Conservation (phyloP, 768 basidiomycete species). For the Xerocomellus amylosporus region DNA sequence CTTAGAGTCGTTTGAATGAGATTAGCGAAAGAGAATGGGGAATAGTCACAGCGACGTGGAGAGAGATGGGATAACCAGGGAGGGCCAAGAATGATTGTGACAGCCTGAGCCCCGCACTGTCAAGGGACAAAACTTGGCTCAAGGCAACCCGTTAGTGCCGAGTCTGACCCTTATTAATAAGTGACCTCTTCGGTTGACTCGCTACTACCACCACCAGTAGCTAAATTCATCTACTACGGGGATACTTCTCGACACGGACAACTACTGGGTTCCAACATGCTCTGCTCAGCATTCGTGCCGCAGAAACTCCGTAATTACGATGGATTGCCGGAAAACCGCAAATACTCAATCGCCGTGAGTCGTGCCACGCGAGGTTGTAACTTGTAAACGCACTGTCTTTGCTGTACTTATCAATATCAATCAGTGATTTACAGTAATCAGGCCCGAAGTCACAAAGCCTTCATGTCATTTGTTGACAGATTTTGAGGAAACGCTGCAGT, state of each 20-base stretch:
- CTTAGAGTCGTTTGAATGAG: neutral
- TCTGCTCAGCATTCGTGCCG: neutral
- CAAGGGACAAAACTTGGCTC: too few relatives aligned
- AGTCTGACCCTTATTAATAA: neutral
- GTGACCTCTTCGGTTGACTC: neutral
- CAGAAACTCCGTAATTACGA: neutral
- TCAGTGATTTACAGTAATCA: neutral
- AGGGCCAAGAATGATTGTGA: neutral
- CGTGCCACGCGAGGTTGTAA: too few relatives aligned
- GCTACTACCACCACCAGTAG: neutral
- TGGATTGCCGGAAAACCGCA: neutral
- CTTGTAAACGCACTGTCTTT: too few relatives aligned
- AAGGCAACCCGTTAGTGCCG: neutral
- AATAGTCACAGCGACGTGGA: slow-evolving; percentile 12
- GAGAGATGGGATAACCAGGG: neutral
- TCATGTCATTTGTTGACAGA: neutral
- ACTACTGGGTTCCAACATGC: neutral
- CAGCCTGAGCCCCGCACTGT: neutral
- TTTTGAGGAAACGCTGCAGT: neutral
- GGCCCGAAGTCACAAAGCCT: neutral
- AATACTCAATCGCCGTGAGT: neutral
- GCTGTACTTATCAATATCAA: too few relatives aligned
- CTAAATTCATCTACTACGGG: neutral
- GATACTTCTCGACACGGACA: neutral
- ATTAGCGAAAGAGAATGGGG: slow-evolving; percentile 4